phyloP scores from a whole-genome alignment of 2,329 filamentous ascomycete genomes.

The Aspergillus hortae region DNA sequence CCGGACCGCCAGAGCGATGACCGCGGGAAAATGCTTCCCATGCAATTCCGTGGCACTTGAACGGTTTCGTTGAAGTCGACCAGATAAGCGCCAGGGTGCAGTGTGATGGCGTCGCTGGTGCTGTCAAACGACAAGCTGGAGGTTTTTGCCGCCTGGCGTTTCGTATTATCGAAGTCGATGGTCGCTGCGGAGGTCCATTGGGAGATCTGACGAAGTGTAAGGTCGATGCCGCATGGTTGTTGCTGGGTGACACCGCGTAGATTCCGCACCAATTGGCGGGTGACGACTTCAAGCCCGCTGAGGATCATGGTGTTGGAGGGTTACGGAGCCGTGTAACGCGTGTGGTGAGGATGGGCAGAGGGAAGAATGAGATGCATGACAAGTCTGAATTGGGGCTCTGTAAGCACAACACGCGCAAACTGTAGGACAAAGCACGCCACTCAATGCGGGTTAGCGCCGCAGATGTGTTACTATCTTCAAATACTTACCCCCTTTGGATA shows the following conservation, averaged over 20 bases:
- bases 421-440: too few species aligned
- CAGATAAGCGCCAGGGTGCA: conserved; percentile 22
- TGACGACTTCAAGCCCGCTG: background rate
- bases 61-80: conserved; percentile 39
- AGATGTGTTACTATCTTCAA: too few species aligned
- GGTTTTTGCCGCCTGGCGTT: conserved; percentile 13
- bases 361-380: too few species aligned
- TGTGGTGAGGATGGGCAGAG: background rate
- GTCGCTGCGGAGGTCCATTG: conserved; percentile 26
- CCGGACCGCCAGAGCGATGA: conserved; percentile 42
- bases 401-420: too few species aligned
- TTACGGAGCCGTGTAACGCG: background rate
- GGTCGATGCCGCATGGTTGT: conserved; percentile 32
- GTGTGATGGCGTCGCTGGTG: background rate
- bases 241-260: conserved; percentile 12
- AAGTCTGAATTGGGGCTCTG: too few species aligned
- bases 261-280: background rate
- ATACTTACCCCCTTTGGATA: too few species aligned
- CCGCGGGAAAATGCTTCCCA: conserved; percentile 38
- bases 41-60: conserved; percentile 35
- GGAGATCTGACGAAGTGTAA: conserved; percentile 23
- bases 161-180: conserved; percentile 29
- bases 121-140: background rate
- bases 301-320: background rate
- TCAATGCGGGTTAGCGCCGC: too few species aligned